Base-by-base conservation (phyloP, 2,329 filamentous ascomycete species). In the Nothopassalora personata region DNA sequence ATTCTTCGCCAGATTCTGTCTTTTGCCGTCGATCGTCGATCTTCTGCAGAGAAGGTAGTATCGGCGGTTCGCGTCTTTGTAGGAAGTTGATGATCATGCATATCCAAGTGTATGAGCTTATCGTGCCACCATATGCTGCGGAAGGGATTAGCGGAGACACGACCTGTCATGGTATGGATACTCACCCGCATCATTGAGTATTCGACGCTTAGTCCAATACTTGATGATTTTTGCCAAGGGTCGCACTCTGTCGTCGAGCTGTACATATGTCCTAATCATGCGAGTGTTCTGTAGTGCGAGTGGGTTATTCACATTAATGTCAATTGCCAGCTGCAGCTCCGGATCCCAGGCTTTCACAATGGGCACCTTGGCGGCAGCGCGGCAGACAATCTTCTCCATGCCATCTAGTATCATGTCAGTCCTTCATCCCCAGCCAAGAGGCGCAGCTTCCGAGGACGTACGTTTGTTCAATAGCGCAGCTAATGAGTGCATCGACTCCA, bases 341-440 rank as follows among this genome's bases (percentile, higher is more conserved):
- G 94, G 94, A 73, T 99, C 94, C 92, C 94, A 99, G 57, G 96
- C 90, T 79, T 97, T 97, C 67, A 99, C 94, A 70, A 99, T 99
- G 4, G 94, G 93, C 13, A 99, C 94, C 75, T 97, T 97, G 60
- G 94, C 94, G 46, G 89, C 90, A 30, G 91, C 91, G 54, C 97
- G 91, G 73, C 94, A 99, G 27, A 97, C 89, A 1, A 99, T 91
- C 69, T 90, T 90, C 74, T 97, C 84, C 94, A 99, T 99, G 43
- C 93, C 93, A 78, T 91, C 93, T 96, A 63, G 45, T n/a, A 52
- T 43, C 18, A 48, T 49, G 68, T 72, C 63, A 70, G 68, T 60
- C 5, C n/a, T 9, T 33, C 27, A 18, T 34, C 7, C 10, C 7
- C 8, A 28, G 34, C 27, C 43, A 54, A 31, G 28, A 15, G 10